Conservation (phyloP, 2,329 filamentous ascomycete genomes). For the Periconia sp. region DNA sequence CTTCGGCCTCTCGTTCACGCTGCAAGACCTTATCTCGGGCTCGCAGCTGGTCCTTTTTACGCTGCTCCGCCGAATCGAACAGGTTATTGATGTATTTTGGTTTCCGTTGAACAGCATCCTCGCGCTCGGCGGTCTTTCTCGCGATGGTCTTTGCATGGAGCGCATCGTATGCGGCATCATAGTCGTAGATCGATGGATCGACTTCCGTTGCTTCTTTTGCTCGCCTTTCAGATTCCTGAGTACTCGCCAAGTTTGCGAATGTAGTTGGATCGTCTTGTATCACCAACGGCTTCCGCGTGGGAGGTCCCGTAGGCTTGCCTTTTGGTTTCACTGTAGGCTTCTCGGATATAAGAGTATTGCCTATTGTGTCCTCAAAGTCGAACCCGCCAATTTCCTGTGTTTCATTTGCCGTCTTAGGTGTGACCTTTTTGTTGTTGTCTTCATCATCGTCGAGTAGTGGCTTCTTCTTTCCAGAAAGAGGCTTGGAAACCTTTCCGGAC, state of each 20-base stretch:
- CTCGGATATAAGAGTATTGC: conserved; percentile 25
- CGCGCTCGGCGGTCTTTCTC: conserved; percentile 60
- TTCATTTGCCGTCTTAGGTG: conserved; percentile 38
- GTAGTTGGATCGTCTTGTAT: conserved; percentile 43
- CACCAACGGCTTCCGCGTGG: conserved; percentile 44
- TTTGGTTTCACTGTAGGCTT: conserved; percentile 33
- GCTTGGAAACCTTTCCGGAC: conserved; percentile 25
- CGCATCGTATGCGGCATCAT: conserved; percentile 81
- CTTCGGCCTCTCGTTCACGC: conserved; percentile 78
- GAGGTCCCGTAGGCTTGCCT: conserved; percentile 38
- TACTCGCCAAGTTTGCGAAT: conserved; percentile 70
- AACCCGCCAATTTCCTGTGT: conserved; percentile 62
- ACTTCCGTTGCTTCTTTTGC: conserved; percentile 69
- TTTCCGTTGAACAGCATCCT: conserved; percentile 64
- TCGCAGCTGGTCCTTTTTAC: conserved; percentile 78
- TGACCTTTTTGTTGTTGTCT: conserved; percentile 63
- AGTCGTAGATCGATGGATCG: conserved; percentile 82
- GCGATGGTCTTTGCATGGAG: conserved; percentile 65
- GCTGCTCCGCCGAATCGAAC: conserved; percentile 73
- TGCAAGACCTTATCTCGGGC: conserved; percentile 82
- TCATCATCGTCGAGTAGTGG: conserved; percentile 59
- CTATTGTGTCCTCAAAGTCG: conserved; percentile 62
- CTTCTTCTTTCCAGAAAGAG: conserved; percentile 35
- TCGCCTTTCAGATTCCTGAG: conserved; percentile 67
- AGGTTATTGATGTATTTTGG: conserved; percentile 82